These are phyloP conservation scores for Fraxinus quadrangulata DNA, from an alignment of 257 asterid species.

Conservation along the genomic window DNA sequence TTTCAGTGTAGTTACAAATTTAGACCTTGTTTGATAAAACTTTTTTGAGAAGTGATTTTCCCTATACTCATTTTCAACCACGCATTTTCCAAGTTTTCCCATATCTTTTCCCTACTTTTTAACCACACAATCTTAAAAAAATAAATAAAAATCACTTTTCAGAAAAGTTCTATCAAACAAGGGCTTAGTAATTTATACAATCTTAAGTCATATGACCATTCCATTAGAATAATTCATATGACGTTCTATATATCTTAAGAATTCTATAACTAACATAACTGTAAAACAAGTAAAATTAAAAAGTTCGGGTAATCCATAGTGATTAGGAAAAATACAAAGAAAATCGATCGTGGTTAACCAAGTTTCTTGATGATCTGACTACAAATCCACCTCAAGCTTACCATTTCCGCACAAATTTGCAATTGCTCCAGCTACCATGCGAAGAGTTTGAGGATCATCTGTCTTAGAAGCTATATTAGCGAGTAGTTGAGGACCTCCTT, in stretches of 20 bases:
- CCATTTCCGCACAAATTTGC: slow-evolving; percentile 95
- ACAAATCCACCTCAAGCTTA: slow-evolving; percentile 33
- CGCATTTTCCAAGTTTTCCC: too few species aligned
- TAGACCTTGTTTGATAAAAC: too few species aligned
- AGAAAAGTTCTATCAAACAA: too few species aligned
- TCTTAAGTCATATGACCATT: not conserved
- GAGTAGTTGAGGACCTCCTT: slow-evolving; percentile 75
- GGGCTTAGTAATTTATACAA: not conserved
- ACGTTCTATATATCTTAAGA: not conserved
- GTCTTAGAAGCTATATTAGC: slow-evolving; percentile 67
- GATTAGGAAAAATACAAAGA: not conserved
- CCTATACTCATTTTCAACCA: too few species aligned
- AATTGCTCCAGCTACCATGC: slow-evolving; percentile 97
- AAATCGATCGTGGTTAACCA: not conserved
- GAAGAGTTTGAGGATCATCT: slow-evolving; percentile 82
- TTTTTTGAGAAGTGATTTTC: too few species aligned
- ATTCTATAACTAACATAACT: not conserved
- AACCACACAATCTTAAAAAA: too few species aligned
- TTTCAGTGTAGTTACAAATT: too few species aligned
- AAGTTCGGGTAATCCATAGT: not conserved
- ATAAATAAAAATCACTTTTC: too few species aligned
- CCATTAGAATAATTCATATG: not conserved
- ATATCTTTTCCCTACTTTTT: too few species aligned
- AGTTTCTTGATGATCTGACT: not conserved
- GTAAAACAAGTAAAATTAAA: not conserved